These are phyloP conservation scores for Posidonia australis DNA, from an alignment of 106 monocot species.

Conservation along the genomic window DNA sequence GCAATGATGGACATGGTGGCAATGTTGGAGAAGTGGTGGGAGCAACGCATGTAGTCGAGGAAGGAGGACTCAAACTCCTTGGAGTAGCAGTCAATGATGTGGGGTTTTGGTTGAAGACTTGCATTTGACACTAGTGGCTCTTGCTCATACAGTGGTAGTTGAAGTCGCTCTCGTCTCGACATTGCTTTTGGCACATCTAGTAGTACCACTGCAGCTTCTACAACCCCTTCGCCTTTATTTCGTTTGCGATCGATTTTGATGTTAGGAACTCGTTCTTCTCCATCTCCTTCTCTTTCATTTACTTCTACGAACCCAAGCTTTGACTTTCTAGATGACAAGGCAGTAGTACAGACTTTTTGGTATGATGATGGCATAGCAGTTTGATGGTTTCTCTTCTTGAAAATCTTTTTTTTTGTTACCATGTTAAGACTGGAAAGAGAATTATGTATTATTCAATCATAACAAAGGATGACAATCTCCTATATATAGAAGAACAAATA, in stretches of 20 bases:
- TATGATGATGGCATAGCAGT: too few relatives aligned
- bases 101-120: slow-evolving; percentile 85
- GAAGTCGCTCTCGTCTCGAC: slow-evolving; percentile 98
- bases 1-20: too few relatives aligned
- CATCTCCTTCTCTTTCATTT: slow-evolving; percentile 41
- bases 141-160: slow-evolving; percentile 98
- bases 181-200: slow-evolving; percentile 99
- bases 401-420: too few relatives aligned
- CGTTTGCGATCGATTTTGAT: slow-evolving; percentile 95
- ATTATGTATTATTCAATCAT: too few relatives aligned
- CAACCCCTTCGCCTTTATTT: slow-evolving; percentile 91
- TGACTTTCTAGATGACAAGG: too few relatives aligned
- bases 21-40: slow-evolving; percentile 76
- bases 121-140: slow-evolving; percentile 97
- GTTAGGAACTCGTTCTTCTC: slow-evolving; percentile 97
- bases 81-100: slow-evolving; percentile 62
- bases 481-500: too few relatives aligned
- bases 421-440: too few relatives aligned
- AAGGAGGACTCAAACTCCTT: slow-evolving; percentile 73
- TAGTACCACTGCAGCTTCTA: slow-evolving; percentile 99
- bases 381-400: too few relatives aligned
- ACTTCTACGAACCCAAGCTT: too few relatives aligned
- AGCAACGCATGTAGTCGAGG: slow-evolving; percentile 63
- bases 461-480: too few relatives aligned
- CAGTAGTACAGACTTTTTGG: too few relatives aligned